Evolutionary conservation across 257 asterid species (phyloP).

Genomic region (Solanum virginianum): DNA sequence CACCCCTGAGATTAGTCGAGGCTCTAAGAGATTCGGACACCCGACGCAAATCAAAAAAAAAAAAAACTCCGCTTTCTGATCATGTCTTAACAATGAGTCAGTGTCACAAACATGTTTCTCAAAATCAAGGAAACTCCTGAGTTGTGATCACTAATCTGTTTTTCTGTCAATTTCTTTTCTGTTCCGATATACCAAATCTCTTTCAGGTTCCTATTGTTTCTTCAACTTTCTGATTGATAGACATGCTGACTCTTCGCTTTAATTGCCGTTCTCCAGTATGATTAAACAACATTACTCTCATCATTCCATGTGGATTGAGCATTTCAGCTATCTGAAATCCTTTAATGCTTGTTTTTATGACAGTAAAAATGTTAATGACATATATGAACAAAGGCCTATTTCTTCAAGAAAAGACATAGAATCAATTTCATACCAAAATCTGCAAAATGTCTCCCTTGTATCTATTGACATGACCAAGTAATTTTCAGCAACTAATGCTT

Average conservation of each 20-base stretch:
- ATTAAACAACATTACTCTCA: background rate
- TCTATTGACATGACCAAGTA: background rate
- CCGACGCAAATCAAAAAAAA: too few species aligned
- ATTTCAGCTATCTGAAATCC: background rate
- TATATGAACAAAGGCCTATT: background rate
- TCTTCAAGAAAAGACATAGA: background rate
- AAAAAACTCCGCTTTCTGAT: background rate
- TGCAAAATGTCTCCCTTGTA: background rate
- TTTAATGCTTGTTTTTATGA: background rate
- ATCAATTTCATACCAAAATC: background rate
- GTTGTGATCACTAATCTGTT: background rate
- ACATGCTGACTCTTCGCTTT: background rate
- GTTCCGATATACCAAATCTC: background rate
- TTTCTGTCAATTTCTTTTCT: background rate
- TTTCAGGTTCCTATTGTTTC: background rate
- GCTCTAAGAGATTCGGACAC: too few species aligned
- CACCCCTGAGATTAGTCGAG: too few species aligned
- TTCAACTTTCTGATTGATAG: background rate
- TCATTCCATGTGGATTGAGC: background rate
- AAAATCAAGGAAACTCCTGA: background rate
- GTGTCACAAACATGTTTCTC: background rate
- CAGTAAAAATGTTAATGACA: background rate
- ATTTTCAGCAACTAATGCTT: background rate
- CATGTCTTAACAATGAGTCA: background rate
- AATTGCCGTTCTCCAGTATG: background rate